phyloP scores from a whole-genome alignment of 108 stramenopile genomes.

The Mayamaea pseudoterrestris region DNA sequence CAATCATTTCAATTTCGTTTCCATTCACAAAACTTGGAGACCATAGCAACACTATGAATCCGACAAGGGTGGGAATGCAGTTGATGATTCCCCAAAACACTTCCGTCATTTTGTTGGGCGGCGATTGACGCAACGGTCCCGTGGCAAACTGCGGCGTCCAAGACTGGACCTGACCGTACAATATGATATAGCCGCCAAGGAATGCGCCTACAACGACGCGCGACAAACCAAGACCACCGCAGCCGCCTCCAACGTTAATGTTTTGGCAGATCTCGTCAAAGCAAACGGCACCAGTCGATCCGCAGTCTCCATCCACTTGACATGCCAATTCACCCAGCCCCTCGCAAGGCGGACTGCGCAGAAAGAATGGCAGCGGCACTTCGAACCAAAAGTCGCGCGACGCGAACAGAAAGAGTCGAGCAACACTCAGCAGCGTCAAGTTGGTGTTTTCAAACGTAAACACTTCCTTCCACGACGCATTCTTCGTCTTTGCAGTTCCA shows the following conservation, averaged over 20 bases:
- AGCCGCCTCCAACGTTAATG: slow-evolving; percentile 66
- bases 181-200: slow-evolving; percentile 87
- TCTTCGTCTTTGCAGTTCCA: slow-evolving; percentile 77
- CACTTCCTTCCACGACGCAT: slow-evolving; percentile 51
- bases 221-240: slow-evolving; percentile 64
- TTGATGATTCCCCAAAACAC: slow-evolving; percentile 78
- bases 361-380: slow-evolving; percentile 87
- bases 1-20: slow-evolving; percentile 33
- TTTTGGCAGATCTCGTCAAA: slow-evolving; percentile 39
- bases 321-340: slow-evolving; percentile 49
- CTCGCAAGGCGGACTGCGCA: slow-evolving; percentile 66
- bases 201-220: slow-evolving; percentile 79
- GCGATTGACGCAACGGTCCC: slow-evolving; percentile 65
- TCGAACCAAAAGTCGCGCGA: slow-evolving; percentile 95
- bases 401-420: slow-evolving; percentile 87
- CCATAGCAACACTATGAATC: slow-evolving; percentile 39
- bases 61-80: slow-evolving; percentile 55
- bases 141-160: slow-evolving; percentile 89
- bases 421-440: slow-evolving; percentile 73
- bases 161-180: slow-evolving; percentile 90
- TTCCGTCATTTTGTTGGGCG: slow-evolving; percentile 79
- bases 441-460: slow-evolving; percentile 73
- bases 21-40: slow-evolving; percentile 39
- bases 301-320: too few relatives aligned
- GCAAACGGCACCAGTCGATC: slow-evolving; percentile 64